These are phyloP conservation scores for Trichoderma sp. DNA, from an alignment of 2,329 filamentous ascomycete species.

Conservation along the genomic window DNA sequence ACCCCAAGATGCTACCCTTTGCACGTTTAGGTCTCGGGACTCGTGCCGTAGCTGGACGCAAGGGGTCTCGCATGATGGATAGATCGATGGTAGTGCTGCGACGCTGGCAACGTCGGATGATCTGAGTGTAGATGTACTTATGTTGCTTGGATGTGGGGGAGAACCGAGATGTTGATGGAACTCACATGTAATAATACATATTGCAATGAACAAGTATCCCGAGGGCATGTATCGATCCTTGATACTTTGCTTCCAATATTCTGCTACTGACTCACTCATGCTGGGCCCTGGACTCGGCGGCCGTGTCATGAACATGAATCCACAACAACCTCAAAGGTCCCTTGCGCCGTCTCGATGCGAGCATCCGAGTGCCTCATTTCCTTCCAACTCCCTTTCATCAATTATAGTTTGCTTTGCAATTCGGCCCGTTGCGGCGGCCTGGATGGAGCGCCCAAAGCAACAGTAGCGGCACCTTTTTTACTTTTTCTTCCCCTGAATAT, in stretches of 20 bases:
- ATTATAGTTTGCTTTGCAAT: not conserved
- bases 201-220: no score
- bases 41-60: not conserved
- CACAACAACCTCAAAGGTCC: not conserved
- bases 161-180: not conserved
- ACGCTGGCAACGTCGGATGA: conserved; percentile 2
- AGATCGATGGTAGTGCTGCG: conserved; percentile 5
- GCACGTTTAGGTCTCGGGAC: not conserved
- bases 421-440: conserved; percentile 1
- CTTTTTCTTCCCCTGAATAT: not conserved
- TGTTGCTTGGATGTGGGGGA: not conserved
- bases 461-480: not conserved
- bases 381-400: not conserved
- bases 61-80: not conserved
- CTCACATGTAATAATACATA: not conserved
- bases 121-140: not conserved
- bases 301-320: not conserved
- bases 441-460: not conserved
- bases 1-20: not conserved
- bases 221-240: not conserved
- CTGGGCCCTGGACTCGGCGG: not conserved
- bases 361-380: not conserved
- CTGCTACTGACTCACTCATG: not conserved
- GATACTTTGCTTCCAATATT: not conserved
- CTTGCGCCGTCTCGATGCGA: not conserved